Evolutionary conservation across 1,139 yeast genomes (phyloP), one percentile per base, ranked within the genome.

Genomic region (Hyphopichia buzzinii): DNA sequence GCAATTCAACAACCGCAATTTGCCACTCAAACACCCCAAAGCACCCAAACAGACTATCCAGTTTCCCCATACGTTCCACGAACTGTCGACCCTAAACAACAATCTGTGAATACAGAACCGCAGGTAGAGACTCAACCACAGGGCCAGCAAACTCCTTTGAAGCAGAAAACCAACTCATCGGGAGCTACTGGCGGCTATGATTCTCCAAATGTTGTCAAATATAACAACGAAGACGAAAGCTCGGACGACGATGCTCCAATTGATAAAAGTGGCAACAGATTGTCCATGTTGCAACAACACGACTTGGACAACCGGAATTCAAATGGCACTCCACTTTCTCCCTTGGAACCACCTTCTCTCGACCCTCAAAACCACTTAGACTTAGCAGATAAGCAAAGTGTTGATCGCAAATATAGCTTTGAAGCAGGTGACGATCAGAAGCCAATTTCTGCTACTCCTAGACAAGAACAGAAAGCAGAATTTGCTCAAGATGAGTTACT

Each of bases 391-490:
- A 48, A 53, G 34, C 55, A 48, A 30, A 44, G 48, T 30, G 56
- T 59, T 42, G 49, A 56, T 15, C 64, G 64, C 2, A 60, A 54
- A 38, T 68, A 66, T 48, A 67, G 73, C 39, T 69, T 69, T 47
- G 75, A 67, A 46, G 60, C 62, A 17, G 75, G 74, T 15, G 75
- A 69, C 38, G 74, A 68, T 33, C 49, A 56, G 29, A 52, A 50
- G 15, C 58, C 65, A 17, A 56, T 66, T 16, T 47, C 55, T 4
- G 51, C 64, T 16, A 51, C 63, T 5, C 63, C 67, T 25, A 54
- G 52, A 32, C 35, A 46, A 12, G 49, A 46, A 29, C 50, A 41
- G 37, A 41, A 24, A 14, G 13, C 29, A 26, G 27, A 14, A 8
- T 17, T 22, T 27, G 28, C 15, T 21, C 5, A 14, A 14, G 46